Evolutionary conservation across 108 stramenopile genomes (phyloP).

Genomic region (Conticribra weissflogii): DNA sequence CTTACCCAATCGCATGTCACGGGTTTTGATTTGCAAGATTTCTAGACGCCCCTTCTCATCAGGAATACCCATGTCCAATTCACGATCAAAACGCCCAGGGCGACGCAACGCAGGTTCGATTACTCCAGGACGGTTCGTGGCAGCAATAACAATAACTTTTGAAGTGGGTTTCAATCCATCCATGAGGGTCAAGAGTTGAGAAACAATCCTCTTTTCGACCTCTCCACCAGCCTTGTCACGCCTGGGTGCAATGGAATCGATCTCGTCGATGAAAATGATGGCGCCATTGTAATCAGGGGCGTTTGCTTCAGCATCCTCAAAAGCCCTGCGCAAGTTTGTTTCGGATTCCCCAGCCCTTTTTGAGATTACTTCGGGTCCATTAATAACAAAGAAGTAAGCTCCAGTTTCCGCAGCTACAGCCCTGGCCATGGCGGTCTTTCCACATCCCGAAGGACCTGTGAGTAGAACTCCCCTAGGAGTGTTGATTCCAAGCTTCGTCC

Average conservation of each 20-base stretch:
- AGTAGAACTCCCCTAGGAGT: constrained; percentile 96
- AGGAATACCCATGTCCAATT: constrained; percentile 98
- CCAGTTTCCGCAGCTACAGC: constrained; percentile 97
- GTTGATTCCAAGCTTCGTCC: constrained; percentile 95
- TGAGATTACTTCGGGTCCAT: constrained; percentile 98
- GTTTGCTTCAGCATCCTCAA: constrained; percentile 88
- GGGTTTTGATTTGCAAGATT: constrained; percentile 96
- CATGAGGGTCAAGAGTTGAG: constrained; percentile 98
- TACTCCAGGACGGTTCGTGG: constrained; percentile 97
- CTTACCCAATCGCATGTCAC: constrained; percentile 86
- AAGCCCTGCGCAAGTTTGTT: constrained; percentile 94
- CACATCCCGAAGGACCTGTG: constrained; percentile 98
- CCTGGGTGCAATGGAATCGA: constrained; percentile 98
- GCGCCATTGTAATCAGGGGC: constrained; percentile 90
- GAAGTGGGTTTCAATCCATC: constrained; percentile 93
- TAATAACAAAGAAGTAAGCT: constrained; percentile 94
- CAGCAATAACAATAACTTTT: constrained; percentile 97
- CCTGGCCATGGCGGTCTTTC: constrained; percentile 96
- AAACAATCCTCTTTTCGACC: constrained; percentile 95
- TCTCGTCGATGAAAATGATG: constrained; percentile 99
- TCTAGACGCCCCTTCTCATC: constrained; percentile 97
- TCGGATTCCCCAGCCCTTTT: constrained; percentile 97
- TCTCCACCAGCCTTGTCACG: constrained; percentile 96
- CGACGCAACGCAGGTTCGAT: constrained; percentile 96
- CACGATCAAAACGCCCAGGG: constrained; percentile 97